phyloP scores from a whole-genome alignment of 2,329 filamentous ascomycete genomes.

The Fusarium algeriense region DNA sequence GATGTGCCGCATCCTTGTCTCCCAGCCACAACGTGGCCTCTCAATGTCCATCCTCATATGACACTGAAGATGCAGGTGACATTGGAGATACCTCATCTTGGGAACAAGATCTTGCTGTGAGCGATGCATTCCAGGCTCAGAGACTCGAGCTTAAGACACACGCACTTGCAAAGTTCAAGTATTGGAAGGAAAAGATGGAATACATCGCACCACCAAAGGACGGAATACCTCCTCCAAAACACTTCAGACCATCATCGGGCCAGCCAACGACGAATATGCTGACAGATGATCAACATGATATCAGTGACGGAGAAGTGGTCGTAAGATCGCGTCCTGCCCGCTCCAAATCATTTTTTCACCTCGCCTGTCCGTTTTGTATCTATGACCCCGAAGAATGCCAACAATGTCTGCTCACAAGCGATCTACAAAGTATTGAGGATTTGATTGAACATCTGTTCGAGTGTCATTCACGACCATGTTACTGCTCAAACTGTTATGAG shows the following conservation, averaged over 20 bases:
- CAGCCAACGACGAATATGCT: neutral
- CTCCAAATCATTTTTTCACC: neutral
- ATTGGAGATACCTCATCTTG: too few relatives aligned
- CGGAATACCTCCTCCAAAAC: fast-evolving
- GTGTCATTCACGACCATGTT: neutral
- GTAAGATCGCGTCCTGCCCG: neutral
- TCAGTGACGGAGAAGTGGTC: neutral
- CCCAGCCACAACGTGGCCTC: too few relatives aligned
- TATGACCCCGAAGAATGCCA: neutral
- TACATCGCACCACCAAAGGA: neutral
- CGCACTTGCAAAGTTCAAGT: neutral
- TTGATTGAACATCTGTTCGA: neutral
- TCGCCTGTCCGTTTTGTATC: conserved; percentile 4
- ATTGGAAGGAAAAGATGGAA: neutral
- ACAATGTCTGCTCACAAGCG: neutral
- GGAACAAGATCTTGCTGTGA: neutral
- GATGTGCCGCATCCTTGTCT: too few relatives aligned
- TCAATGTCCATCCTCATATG: too few relatives aligned
- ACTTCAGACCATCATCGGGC: fast-evolving
- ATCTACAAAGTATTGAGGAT: neutral
- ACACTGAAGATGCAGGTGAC: too few relatives aligned
- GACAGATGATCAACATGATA: neutral
- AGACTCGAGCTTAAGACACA: neutral
- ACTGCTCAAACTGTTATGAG: neutral
- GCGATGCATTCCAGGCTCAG: fast-evolving